Percentiles rank a stretch among this genome's conserved stretches.
These are phyloP conservation scores for Neurospora sp. DNA, from an alignment of 2,329 filamentous ascomycete species.

Conservation along the genomic window DNA sequence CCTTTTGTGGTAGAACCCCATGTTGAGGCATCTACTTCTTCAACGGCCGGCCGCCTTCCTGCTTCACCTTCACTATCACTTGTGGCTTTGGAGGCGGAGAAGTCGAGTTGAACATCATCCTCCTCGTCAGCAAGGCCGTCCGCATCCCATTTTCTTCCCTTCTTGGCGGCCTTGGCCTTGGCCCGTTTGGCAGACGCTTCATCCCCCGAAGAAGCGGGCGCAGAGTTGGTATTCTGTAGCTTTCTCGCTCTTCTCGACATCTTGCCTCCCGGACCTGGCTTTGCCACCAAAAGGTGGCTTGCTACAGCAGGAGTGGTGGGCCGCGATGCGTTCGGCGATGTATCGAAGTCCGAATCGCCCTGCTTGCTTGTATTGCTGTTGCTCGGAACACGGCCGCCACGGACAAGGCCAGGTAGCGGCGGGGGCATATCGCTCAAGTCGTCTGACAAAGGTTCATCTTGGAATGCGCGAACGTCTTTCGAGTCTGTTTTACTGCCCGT, in stretches of 20 bases:
- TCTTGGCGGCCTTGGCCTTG: slow-evolving; percentile 60
- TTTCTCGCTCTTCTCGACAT: slow-evolving; percentile 73
- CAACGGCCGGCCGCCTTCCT: slow-evolving; percentile 50
- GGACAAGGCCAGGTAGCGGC: slow-evolving; percentile 31
- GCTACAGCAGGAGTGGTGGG: slow-evolving; percentile 62
- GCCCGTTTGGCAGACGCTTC: slow-evolving; percentile 54
- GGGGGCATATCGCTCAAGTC: slow-evolving; percentile 30
- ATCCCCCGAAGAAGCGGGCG: slow-evolving; percentile 71
- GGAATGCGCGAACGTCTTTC: slow-evolving; percentile 15
- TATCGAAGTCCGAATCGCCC: slow-evolving; percentile 58
- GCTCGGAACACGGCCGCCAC: slow-evolving; percentile 24
- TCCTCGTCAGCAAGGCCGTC: slow-evolving; percentile 82
- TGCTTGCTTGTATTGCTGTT: slow-evolving; percentile 22
- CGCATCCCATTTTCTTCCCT: slow-evolving; percentile 84
- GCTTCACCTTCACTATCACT: slow-evolving; percentile 44
- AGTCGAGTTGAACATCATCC: slow-evolving; percentile 73
- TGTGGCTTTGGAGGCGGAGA: slow-evolving; percentile 57
- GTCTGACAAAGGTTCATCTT: slow-evolving; percentile 26
- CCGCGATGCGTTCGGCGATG: slow-evolving; percentile 67
- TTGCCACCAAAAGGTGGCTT: slow-evolving; percentile 60
- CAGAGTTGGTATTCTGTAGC: slow-evolving; percentile 54
- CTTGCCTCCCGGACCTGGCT: slow-evolving; percentile 64
- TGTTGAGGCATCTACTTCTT: slow-evolving; percentile 65
- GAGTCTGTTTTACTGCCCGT: slow-evolving; percentile 28
- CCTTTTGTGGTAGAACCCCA: slow-evolving; percentile 88